Percentiles rank a stretch among this genome's conserved stretches.
Evolutionary conservation across 176 grass and related monocot genomes (phyloP).

Genomic region (Zoysia pacifica): DNA sequence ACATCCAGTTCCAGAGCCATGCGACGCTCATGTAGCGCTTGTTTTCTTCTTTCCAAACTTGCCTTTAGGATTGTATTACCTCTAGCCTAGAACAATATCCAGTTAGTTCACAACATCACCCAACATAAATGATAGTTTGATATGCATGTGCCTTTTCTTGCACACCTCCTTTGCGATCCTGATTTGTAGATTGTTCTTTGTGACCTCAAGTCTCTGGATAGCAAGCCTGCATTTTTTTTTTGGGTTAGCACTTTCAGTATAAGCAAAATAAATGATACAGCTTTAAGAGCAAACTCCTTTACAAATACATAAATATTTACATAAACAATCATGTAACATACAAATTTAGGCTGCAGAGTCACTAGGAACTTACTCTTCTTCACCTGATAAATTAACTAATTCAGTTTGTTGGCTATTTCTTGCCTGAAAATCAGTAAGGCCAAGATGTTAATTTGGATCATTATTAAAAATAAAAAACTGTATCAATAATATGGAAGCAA

Average conservation of each 20-base stretch:
- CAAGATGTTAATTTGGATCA: conserved; percentile 6
- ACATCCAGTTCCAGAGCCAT: conserved; percentile 98
- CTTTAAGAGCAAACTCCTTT: conserved; percentile 27
- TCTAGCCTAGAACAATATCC: conserved; percentile 70
- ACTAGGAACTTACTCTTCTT: conserved; percentile 89
- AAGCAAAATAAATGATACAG: conserved; percentile 25
- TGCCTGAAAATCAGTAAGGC: conserved; percentile 56
- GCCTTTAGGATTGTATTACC: conserved; percentile 98
- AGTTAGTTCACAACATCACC: conserved; percentile 46
- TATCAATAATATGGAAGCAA: conserved; percentile 13
- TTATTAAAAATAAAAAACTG: conserved; percentile 9
- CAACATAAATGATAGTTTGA: conserved; percentile 8
- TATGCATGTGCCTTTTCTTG: conserved; percentile 23
- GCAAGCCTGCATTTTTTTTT: conserved; percentile 67
- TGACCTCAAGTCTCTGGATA: conserved; percentile 94
- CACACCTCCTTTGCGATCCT: conserved; percentile 96
- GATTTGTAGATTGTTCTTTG: conserved; percentile 92
- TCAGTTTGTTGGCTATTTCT: conserved; percentile 79
- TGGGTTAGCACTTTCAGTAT: conserved; percentile 21
- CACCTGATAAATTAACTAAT: conserved; percentile 78
- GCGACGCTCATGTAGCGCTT: conserved; percentile 92
- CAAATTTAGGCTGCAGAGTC: conserved; percentile 14
- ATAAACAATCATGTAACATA: conserved; percentile 15
- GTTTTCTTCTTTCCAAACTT: conserved; percentile 99
- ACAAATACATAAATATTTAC: background rate